These are phyloP conservation scores for Avicennia marina DNA, from an alignment of 257 asterid genomes.

Conservation along the genomic window DNA sequence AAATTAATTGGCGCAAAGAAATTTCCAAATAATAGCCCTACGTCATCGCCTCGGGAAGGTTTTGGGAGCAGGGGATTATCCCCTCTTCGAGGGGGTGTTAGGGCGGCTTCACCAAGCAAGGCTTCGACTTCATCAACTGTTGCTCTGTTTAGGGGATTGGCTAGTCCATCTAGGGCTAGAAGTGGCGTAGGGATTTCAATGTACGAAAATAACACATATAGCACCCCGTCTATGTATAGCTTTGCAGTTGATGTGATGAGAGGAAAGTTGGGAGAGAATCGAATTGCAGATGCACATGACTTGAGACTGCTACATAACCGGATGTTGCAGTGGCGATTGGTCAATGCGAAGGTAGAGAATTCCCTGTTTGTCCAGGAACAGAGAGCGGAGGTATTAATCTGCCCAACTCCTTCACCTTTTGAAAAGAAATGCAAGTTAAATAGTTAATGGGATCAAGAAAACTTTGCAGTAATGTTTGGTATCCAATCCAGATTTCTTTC, in stretches of 20 bases:
- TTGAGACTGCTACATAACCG: slow-evolving; percentile 65
- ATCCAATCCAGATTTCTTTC: slow-evolving; percentile 3
- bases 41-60: slow-evolving; percentile 44
- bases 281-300: slow-evolving; percentile 66
- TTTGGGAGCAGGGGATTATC: slow-evolving; percentile 47
- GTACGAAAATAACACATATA: slow-evolving; percentile 29
- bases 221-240: slow-evolving; percentile 52
- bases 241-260: slow-evolving; percentile 65
- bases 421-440: slow-evolving; percentile 3
- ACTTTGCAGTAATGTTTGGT: not conserved
- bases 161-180: slow-evolving; percentile 61
- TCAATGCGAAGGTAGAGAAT: slow-evolving; percentile 61
- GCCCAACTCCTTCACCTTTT: slow-evolving; percentile 2
- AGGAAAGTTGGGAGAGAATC: slow-evolving; percentile 64
- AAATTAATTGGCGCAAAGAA: slow-evolving; percentile 39
- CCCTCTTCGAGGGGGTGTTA: slow-evolving; percentile 56
- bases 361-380: slow-evolving; percentile 46
- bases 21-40: slow-evolving; percentile 34
- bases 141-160: slow-evolving; percentile 45
- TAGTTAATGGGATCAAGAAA: not conserved
- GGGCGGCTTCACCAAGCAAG: slow-evolving; percentile 72
- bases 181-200: slow-evolving; percentile 32
- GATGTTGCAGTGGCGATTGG: slow-evolving; percentile 76
- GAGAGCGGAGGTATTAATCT: slow-evolving; percentile 60
- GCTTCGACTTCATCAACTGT: slow-evolving; percentile 28